phyloP scores from a whole-genome alignment of 169 alveolate species.

The Eimeria maxima region DNA sequence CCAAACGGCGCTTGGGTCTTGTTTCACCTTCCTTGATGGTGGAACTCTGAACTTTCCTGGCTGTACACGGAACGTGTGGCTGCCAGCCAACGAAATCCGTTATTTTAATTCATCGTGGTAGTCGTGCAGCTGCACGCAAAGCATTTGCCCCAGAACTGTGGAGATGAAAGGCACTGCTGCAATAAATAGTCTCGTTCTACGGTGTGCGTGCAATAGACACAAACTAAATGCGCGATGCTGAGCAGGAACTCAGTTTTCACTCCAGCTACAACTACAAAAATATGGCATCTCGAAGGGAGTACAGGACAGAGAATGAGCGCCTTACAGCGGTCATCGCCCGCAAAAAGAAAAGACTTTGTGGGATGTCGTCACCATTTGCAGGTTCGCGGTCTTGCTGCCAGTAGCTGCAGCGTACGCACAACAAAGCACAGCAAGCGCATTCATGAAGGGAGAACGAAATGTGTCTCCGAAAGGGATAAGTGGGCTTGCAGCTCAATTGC shows the following conservation, averaged over 20 bases:
- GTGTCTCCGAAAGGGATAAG: neutral
- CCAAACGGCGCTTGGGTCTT: no score
- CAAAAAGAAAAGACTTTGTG: constrained; percentile 49
- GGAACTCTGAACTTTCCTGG: neutral
- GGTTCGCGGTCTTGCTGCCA: constrained; percentile 70
- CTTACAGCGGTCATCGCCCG: constrained; percentile 39
- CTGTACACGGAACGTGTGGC: neutral
- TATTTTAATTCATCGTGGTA: constrained; percentile 14
- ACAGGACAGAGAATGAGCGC: neutral
- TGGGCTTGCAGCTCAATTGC: neutral
- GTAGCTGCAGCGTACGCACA: constrained; percentile 18
- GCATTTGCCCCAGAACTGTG: neutral
- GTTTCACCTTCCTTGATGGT: no score
- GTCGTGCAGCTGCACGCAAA: constrained; percentile 37
- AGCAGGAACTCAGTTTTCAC: neutral
- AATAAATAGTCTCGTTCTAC: neutral
- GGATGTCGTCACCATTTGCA: constrained; percentile 10
- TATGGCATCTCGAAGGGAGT: neutral
- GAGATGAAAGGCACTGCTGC: neutral
- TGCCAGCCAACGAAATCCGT: neutral
- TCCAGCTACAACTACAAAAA: neutral
- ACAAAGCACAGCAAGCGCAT: neutral
- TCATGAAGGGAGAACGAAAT: neutral
- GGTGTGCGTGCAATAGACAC: neutral
- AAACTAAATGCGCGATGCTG: neutral